A percentile compares a stretch with the other conserved stretches of the same genome.
Conservation (phyloP, 2,329 filamentous ascomycete species). For the Alternaria longipes region DNA sequence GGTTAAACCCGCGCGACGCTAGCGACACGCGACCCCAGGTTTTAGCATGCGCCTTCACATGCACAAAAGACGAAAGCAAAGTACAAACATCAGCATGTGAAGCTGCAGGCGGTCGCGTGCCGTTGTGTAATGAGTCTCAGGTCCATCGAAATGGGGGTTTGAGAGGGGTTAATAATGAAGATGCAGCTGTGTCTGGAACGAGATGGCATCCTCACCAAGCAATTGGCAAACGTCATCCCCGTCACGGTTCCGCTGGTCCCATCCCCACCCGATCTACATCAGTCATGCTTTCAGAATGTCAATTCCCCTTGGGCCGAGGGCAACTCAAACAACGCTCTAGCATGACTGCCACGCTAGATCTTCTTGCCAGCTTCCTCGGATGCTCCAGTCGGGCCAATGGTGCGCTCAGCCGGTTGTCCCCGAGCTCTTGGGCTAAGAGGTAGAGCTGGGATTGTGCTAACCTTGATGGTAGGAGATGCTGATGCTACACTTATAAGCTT, state of each 20-base stretch:
- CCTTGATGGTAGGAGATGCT: slow-evolving; percentile 21
- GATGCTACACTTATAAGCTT: slow-evolving; percentile 43
- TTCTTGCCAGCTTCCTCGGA: slow-evolving; percentile 39
- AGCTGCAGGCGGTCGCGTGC: slow-evolving; percentile 37
- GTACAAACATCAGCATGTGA: slow-evolving; percentile 40
- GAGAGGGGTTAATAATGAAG: neutral
- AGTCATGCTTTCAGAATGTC: slow-evolving; percentile 24
- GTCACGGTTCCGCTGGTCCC: slow-evolving; percentile 36
- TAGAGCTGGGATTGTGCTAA: slow-evolving; percentile 17
- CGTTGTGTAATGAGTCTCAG: neutral
- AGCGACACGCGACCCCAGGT: slow-evolving; percentile 23
- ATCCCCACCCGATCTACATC: slow-evolving; percentile 35
- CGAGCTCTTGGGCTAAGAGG: slow-evolving; percentile 36
- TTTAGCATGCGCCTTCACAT: slow-evolving; percentile 42
- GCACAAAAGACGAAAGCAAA: slow-evolving; percentile 24
- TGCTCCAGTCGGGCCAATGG: slow-evolving; percentile 47
- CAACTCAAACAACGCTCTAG: slow-evolving; percentile 22
- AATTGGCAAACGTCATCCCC: slow-evolving; percentile 50
- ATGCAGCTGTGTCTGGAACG: slow-evolving; percentile 8
- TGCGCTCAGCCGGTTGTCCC: slow-evolving; percentile 44
- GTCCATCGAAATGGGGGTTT: neutral
- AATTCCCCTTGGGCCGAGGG: slow-evolving; percentile 49
- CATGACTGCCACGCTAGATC: slow-evolving; percentile 12
- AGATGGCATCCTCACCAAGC: slow-evolving; percentile 28
- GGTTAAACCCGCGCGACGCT: slow-evolving; percentile 19